phyloP scores from a whole-genome alignment of 169 alveolate genomes.

The Cystoisospora suis region DNA sequence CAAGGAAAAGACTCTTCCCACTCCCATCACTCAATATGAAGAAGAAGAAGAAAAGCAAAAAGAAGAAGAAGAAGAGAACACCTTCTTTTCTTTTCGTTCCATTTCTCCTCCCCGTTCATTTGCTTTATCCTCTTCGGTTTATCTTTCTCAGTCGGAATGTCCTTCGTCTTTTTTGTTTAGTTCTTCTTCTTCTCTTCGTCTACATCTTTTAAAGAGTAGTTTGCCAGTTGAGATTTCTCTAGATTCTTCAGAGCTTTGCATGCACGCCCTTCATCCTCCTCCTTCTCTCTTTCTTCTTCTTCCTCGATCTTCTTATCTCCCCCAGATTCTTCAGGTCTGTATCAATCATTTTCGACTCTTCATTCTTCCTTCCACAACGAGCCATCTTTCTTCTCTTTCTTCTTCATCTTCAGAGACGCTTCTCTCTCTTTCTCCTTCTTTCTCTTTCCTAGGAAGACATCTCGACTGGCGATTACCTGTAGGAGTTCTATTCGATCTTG shows the following conservation, averaged over 20 bases:
- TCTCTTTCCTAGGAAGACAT: slow-evolving; percentile 49
- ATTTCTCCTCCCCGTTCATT: too few species aligned
- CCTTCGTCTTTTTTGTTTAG: too few species aligned
- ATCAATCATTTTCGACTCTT: slow-evolving; percentile 51
- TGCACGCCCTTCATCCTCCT: slow-evolving; percentile 53
- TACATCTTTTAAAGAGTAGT: slow-evolving; percentile 49
- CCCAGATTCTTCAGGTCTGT: slow-evolving; percentile 46
- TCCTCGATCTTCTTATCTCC: slow-evolving; percentile 57
- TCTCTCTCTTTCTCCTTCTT: slow-evolving; percentile 55
- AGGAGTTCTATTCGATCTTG: slow-evolving; percentile 55
- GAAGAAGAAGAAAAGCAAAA: too few species aligned
- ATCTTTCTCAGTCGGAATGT: too few species aligned
- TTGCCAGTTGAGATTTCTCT: slow-evolving; percentile 53
- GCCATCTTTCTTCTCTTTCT: slow-evolving; percentile 35
- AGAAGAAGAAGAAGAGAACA: too few species aligned
- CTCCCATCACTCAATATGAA: too few species aligned
- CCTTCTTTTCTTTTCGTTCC: too few species aligned
- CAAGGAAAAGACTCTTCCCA: too few species aligned
- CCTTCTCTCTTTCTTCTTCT: slow-evolving; percentile 53
- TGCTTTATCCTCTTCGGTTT: too few species aligned
- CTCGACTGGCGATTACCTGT: slow-evolving; percentile 65
- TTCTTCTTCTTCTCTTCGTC: slow-evolving; percentile 60
- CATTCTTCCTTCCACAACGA: slow-evolving; percentile 49
- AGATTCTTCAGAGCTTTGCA: slow-evolving; percentile 62
- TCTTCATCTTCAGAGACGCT: slow-evolving; percentile 49